A percentile compares a stretch with the other conserved stretches of the same genome.
Evolutionary conservation across 179 eudicot species (phyloP).

Genomic region (Beta macrorhiza): DNA sequence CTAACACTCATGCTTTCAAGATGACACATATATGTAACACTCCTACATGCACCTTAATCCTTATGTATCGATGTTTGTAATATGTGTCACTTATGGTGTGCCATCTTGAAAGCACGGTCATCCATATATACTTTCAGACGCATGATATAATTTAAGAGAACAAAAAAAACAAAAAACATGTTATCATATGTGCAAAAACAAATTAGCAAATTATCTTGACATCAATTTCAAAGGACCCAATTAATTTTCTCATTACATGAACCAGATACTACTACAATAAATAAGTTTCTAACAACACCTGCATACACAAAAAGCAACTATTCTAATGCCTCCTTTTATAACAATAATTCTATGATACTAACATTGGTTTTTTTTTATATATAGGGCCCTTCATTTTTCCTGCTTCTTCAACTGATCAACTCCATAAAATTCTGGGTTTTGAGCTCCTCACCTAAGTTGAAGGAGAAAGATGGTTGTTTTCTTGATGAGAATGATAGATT

Average conservation of each 20-base stretch:
- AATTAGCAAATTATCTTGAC: not conserved
- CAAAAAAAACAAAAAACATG: no score
- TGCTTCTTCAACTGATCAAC: not conserved
- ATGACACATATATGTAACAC: no score
- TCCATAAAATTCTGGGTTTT: not conserved
- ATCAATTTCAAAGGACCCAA: not conserved
- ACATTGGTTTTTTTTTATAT: not conserved
- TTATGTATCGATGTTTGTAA: no score
- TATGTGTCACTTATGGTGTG: not conserved
- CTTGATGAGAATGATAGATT: conserved; percentile 44
- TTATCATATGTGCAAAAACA: no score
- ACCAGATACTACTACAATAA: not conserved
- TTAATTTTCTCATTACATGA: not conserved
- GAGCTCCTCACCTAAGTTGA: conserved; percentile 3
- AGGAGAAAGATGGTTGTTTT: not conserved
- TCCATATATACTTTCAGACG: not conserved
- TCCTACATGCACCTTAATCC: no score
- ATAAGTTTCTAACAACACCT: not conserved
- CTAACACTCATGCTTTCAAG: no score
- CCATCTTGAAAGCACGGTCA: not conserved
- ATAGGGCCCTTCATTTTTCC: not conserved
- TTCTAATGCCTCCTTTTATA: not conserved
- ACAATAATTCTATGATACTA: not conserved
- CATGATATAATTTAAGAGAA: not conserved
- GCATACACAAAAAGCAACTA: conserved; percentile 2